Conservation (phyloP, 371 early-diverging fungal species). For the Mortierella sp. region DNA sequence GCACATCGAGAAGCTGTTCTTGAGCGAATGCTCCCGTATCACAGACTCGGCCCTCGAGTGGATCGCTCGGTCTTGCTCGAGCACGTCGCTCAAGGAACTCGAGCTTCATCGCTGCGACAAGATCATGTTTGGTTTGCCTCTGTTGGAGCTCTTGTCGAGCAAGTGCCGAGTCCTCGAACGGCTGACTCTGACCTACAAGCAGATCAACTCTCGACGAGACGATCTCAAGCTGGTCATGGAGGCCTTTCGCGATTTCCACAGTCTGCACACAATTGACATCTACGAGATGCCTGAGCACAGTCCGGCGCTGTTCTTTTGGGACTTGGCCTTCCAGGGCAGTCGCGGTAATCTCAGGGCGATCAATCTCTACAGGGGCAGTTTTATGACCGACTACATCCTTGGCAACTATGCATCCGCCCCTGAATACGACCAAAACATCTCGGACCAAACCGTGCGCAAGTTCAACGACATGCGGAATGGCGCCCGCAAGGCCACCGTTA, state of each 20-base stretch:
- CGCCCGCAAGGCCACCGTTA: constrained; percentile 30
- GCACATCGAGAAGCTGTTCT: constrained; percentile 28
- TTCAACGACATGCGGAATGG: constrained; percentile 45
- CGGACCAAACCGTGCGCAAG: constrained; percentile 39
- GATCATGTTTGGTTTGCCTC: constrained; percentile 36
- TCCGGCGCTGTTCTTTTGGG: constrained; percentile 56
- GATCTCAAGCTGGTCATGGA: constrained; percentile 57
- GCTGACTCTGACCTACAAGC: constrained; percentile 47
- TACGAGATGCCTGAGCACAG: constrained; percentile 53
- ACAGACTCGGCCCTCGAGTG: constrained; percentile 48
- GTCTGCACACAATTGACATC: constrained; percentile 28
- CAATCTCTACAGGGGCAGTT: constrained; percentile 46
- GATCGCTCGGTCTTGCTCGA: constrained; percentile 47
- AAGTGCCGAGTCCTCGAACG: constrained; percentile 41
- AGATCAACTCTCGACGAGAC: constrained; percentile 52
- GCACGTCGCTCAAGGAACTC: constrained; percentile 32
- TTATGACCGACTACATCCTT: constrained; percentile 42
- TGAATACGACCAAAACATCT: constrained; percentile 45
- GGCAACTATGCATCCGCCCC: constrained; percentile 44
- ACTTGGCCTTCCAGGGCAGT: constrained; percentile 43
- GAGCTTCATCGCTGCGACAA: constrained; percentile 54
- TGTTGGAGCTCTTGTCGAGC: constrained; percentile 29
- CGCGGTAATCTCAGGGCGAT: constrained; percentile 28
- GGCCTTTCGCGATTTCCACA: constrained; percentile 42
- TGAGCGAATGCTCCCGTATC: constrained; percentile 42